Evolutionary conservation across 225 moss, liverwort and hornwort genomes (phyloP), one percentile per base, ranked within the genome.

Genomic region (Sphagnum contortum): DNA sequence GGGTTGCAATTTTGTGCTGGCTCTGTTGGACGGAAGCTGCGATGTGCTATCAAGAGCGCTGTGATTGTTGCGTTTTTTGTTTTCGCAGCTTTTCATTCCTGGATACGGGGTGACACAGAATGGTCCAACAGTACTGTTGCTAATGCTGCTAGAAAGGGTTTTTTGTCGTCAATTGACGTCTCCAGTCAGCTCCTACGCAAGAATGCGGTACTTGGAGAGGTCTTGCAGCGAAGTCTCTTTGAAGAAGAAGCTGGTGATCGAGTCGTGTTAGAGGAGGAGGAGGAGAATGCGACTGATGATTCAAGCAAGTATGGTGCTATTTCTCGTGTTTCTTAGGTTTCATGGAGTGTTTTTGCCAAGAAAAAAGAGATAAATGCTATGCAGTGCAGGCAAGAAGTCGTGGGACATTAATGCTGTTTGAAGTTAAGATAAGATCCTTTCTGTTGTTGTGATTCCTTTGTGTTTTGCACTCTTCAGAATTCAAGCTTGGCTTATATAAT

Each of bases 51-150:
- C 54, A 84, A 80, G 73, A 50, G 49, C 3, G 65, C 64, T 5
- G 84, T 80, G 63, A 78, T 84, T 67, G 58, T 80, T 65, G 55
- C 66, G 47, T 84, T 84, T 69, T 80, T 84, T 45, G 52, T 78
- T 0, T 4, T 78, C 54, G 84, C 75, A 29, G 73, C 73, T 47
- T 52, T 84, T 6, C 68, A 67, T 59, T 77, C 77, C 5, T 84
- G 84, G 84, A 57, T 66, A 57, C 73, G 68, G 72, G 47, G 48
- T 56, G 69, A 59, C 52, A 51, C 56, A 48, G 60, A 11, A 29
- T 29, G 29, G 29, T 49, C 5, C 63, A 64, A 9, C 63, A 48
- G 55, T 10, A 54, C 13, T 58, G 57, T 72, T 29, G 1, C 29
- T 29, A 1, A 0, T 29, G 29, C 29, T 29, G 29, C 29, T 29